These are phyloP conservation scores for Yarrowia galli DNA, from an alignment of 1,139 yeast genomes.

Conservation along the genomic window DNA sequence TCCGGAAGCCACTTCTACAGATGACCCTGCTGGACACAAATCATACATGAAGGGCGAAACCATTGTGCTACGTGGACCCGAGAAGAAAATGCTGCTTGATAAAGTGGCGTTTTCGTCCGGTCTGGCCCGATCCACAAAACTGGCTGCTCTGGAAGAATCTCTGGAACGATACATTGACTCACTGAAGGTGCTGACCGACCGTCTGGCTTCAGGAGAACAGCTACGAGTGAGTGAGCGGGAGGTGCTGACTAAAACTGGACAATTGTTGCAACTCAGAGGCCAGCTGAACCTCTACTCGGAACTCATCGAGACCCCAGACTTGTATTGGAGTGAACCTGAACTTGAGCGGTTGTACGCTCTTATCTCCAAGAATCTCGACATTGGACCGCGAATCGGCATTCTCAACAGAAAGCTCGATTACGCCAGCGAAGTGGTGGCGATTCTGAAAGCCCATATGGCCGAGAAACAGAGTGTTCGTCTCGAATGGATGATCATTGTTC, in stretches of 20 bases:
- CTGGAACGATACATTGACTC: conserved; percentile 70
- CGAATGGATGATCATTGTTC: conserved; percentile 85
- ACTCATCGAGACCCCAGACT: conserved; percentile 87
- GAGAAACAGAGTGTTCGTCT: conserved; percentile 78
- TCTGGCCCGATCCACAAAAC: conserved; percentile 80
- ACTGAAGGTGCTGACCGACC: conserved; percentile 70
- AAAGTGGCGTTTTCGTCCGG: conserved; percentile 92
- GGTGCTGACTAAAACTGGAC: conserved; percentile 73
- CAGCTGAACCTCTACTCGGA: conserved; percentile 86
- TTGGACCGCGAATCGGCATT: conserved; percentile 76
- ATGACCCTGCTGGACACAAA: conserved; percentile 47
- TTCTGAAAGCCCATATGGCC: conserved; percentile 73
- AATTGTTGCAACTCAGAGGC: conserved; percentile 76
- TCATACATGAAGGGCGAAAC: conserved; percentile 69
- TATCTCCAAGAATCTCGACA: conserved; percentile 75
- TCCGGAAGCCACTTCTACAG: conserved; percentile 42
- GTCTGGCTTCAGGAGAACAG: conserved; percentile 66
- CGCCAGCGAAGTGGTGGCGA: conserved; percentile 87
- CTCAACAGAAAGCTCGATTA: conserved; percentile 85
- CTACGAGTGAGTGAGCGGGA: conserved; percentile 66
- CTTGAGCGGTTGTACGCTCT: conserved; percentile 76
- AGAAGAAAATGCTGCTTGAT: conserved; percentile 64
- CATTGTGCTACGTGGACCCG: conserved; percentile 64
- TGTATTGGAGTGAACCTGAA: conserved; percentile 91
- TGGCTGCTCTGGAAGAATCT: conserved; percentile 76